Evolutionary conservation across 495 filamentous ascomycete species (phyloP), one percentile per base, ranked within the genome.

Genomic region (Aspergillus sclerotiicarbonarius): DNA sequence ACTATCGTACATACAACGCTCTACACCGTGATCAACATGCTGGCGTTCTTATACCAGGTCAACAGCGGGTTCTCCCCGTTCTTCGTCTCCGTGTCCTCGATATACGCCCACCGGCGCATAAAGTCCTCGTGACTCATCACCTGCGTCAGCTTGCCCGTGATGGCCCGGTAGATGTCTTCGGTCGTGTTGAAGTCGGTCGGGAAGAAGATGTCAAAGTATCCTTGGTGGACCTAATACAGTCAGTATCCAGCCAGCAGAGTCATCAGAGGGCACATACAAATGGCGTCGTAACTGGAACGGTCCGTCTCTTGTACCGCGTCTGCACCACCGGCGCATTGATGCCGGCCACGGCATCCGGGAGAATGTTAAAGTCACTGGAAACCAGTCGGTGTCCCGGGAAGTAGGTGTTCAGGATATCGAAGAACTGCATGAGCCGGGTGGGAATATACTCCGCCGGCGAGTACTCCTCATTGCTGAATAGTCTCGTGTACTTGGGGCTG

Each of bases 181-280:
- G 92, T 82, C 39, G 92, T 86, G 33, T 82, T 79, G 72, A 98
- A 99, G 68, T 99, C 87, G 12, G 93, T 98, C 0, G 94, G 94
- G 75, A 99, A 99, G 65, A 99, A 84, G 70, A 99, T 97, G 71
- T 98, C 95, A 64, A 99, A 99, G 72, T 96, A 96, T 12, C 94
- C 95, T 76, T 99, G 95, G 62, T 96, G 91, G 16, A 97, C 91
- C 91, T 95, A 61, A 29, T 43, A 46, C 15, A n/a, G 51, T 65
- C 37, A 72, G 63, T 51, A 13, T 56, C 37, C 19, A 16, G 16
- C 20, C 3, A 10, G 7, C 19, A 20, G 8, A 16, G 18, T 5
- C 0, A 37, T 15, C 0, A 6, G 12, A 15, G 15, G 31, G 6
- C 13, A 76, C 88, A 74, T 80, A 96, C 94, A 74, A 94, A 86